Percentiles rank a stretch among this genome's conserved stretches.
These are phyloP conservation scores for Helicocarpus griseus DNA, from an alignment of 2,329 filamentous ascomycete species.

Conservation along the genomic window DNA sequence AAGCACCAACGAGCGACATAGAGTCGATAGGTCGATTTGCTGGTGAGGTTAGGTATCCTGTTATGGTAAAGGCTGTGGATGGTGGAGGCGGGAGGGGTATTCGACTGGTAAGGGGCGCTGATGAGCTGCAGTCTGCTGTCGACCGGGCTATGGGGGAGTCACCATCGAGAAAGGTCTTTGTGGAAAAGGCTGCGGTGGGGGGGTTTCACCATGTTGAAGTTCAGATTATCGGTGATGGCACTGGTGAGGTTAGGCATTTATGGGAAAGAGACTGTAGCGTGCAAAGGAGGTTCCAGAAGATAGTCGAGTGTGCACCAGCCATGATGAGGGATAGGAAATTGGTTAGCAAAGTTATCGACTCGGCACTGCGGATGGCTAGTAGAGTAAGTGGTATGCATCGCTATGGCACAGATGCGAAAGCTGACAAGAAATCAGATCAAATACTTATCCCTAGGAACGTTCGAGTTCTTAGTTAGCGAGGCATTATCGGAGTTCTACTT, in stretches of 20 bases:
- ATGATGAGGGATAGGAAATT: conserved; percentile 37
- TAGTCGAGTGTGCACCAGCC: conserved; percentile 51
- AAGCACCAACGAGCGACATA: conserved; percentile 33
- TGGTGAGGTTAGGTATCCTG: conserved; percentile 40
- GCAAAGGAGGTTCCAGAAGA: conserved; percentile 52
- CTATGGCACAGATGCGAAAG: background rate
- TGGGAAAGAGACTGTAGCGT: conserved; percentile 55
- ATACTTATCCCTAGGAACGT: conserved; percentile 53
- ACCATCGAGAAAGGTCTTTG: conserved; percentile 48
- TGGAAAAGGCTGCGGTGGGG: conserved; percentile 53
- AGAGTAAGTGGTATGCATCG: conserved; percentile 23
- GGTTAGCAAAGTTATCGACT: conserved; percentile 42
- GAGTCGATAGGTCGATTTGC: conserved; percentile 49
- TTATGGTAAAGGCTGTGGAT: conserved; percentile 57
- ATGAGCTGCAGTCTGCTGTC: conserved; percentile 38
- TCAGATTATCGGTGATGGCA: conserved; percentile 50
- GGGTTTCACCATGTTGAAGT: conserved; percentile 54
- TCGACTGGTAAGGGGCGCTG: conserved; percentile 39
- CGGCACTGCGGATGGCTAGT: conserved; percentile 44
- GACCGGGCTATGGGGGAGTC: conserved; percentile 48
- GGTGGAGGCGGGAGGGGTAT: conserved; percentile 54
- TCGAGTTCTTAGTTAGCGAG: conserved; percentile 53
- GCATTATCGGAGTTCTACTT: conserved; percentile 44
- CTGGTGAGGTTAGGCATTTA: conserved; percentile 43
- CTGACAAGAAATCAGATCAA: conserved; percentile 31